Evolutionary conservation across 2,329 filamentous ascomycete species (phyloP), one percentile per base, ranked within the genome.

Genomic region (Clonostachys rhizophaga): DNA sequence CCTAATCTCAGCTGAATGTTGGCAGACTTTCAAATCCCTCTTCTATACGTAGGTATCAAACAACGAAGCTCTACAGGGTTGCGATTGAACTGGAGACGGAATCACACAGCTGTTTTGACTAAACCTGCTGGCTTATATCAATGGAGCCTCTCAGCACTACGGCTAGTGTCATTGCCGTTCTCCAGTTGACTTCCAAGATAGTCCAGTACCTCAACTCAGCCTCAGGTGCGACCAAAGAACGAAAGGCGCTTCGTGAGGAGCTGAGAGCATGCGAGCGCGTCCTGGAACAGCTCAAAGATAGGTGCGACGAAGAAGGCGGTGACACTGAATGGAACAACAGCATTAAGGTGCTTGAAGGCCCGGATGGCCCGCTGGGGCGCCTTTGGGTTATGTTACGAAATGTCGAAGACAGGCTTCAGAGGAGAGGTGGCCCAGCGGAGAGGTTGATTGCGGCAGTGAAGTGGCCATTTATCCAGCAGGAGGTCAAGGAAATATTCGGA

Each of bases 391-490:
- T 49, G 20, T 43, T 58, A 17, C 18, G 34, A 12, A 34, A 20
- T 5, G 34, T 57, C 16, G 47, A 52, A 41, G 12, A 35, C 12
- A 55, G 50, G 47, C 35, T 56, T 3, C 33, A 50, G 13, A 48
- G 52, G 8, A 52, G 49, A 30, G 20, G 37, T 5, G 50, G 55
- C 5, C 24, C 24, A 30, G 24, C 24, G 24, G 24, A 30, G 24
- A 30, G 24, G 4, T 30, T 30, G 4, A 30, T 30, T 3, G 9
- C 24, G 24, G 24, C 24, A 30, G 34, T 55, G 30, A 55, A 47
- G 41, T 56, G 54, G 54, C 54, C 54, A 9, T 53, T 59, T 16
- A 37, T 50, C 3, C 53, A 54, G 45, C 50, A 54, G 14, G 52
- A 58, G 11, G 35, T 57, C 11, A 44, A 41, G 4, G 24, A 17